These are phyloP conservation scores for Tephrocybe sp. DNA, from an alignment of 768 basidiomycete species.

Conservation along the genomic window DNA sequence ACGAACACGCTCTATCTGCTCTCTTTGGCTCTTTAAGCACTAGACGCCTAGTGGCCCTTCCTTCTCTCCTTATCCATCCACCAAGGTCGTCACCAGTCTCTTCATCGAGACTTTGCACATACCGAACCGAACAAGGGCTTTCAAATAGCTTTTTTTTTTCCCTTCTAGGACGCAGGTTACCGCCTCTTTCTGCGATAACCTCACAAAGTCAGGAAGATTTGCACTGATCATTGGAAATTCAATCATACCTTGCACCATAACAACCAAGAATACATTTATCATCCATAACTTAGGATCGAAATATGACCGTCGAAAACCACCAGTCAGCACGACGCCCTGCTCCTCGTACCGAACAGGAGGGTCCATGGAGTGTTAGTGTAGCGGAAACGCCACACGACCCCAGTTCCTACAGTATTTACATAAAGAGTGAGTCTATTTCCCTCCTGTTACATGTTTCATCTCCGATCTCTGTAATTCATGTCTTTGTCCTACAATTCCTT, in stretches of 20 bases:
- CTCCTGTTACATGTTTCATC: conserved; percentile 10
- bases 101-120: neutral
- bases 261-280: conserved; percentile 21
- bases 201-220: conserved; percentile 32
- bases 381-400: conserved; percentile 80
- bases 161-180: conserved; percentile 23
- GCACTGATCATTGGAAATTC: conserved; percentile 32
- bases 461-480: conserved; percentile 5
- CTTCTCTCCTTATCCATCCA: conserved; percentile 11
- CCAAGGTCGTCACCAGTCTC: conserved; percentile 1
- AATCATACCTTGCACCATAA: conserved; percentile 40
- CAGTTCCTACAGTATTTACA: conserved; percentile 76
- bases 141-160: neutral
- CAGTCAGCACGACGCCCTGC: conserved; percentile 40
- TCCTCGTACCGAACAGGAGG: conserved; percentile 73
- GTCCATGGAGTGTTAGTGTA: conserved; percentile 85
- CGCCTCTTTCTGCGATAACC: conserved; percentile 40
- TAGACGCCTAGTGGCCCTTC: conserved; percentile 8
- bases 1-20: conserved; percentile 15
- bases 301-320: conserved; percentile 18
- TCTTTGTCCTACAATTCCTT: conserved; percentile 4
- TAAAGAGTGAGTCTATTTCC: conserved; percentile 72
- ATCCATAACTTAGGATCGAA: conserved; percentile 19
- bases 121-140: conserved; percentile 3
- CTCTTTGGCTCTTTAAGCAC: conserved; percentile 12